phyloP scores from a whole-genome alignment of 192 early-diverging fungal genomes.

The Neocallimastix lanati region DNA sequence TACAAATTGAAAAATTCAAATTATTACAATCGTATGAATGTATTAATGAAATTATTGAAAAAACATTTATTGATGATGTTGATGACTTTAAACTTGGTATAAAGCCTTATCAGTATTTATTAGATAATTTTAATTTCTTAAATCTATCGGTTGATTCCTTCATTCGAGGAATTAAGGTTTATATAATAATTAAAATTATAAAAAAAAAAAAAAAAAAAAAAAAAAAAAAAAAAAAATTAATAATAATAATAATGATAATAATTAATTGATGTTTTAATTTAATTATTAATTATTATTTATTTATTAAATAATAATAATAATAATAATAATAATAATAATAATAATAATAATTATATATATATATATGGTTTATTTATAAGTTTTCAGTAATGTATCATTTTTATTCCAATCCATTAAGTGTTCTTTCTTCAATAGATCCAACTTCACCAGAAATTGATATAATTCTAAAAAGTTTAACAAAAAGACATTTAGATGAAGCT shows the following conservation, averaged over 20 bases:
- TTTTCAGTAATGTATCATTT: conserved; percentile 75
- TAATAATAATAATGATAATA: too few species aligned
- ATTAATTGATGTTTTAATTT: too few species aligned
- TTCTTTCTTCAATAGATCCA: conserved; percentile 20
- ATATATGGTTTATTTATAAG: too few species aligned
- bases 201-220: background rate
- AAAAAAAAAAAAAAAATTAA: too few species aligned
- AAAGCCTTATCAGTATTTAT: conserved; percentile 49
- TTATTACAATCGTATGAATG: conserved; percentile 53
- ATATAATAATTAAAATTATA: background rate
- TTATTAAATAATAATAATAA: too few species aligned
- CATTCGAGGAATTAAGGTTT: conserved; percentile 47
- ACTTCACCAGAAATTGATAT: conserved; percentile 3
- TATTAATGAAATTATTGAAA: conserved; percentile 46
- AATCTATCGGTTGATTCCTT: conserved; percentile 64
- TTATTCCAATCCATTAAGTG: conserved; percentile 65
- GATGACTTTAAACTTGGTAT: conserved; percentile 40
- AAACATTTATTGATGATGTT: conserved; percentile 12
- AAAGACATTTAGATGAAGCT: conserved; percentile 1
- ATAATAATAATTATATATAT: background rate
- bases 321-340: too few species aligned
- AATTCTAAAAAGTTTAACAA: conserved; percentile 4
- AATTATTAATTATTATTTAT: too few species aligned
- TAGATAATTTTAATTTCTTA: conserved; percentile 62
- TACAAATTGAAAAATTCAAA: conserved; percentile 63